Conservation (phyloP, 2,329 filamentous ascomycete genomes). For the Aspergillus uvarum region DNA sequence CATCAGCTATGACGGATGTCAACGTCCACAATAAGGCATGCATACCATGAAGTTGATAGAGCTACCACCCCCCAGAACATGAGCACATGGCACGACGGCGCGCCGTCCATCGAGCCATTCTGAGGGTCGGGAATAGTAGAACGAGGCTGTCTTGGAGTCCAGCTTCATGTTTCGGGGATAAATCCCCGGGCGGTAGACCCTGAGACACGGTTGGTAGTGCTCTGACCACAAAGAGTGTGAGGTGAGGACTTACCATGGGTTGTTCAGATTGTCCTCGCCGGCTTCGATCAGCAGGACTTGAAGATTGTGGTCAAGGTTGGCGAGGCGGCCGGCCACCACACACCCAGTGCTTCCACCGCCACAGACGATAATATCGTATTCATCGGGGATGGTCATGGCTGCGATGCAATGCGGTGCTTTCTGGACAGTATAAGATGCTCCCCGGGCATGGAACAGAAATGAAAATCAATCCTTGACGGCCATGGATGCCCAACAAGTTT, state of each 20-base stretch:
- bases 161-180: slow-evolving; percentile 78
- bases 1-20: background rate
- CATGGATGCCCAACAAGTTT: background rate
- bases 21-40: background rate
- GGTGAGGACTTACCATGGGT: slow-evolving; percentile 57
- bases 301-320: slow-evolving; percentile 72
- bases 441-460: background rate
- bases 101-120: slow-evolving; percentile 69
- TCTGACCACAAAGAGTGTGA: background rate
- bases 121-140: slow-evolving; percentile 75
- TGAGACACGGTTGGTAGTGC: slow-evolving; percentile 16
- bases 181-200: slow-evolving; percentile 72
- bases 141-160: slow-evolving; percentile 77
- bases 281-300: slow-evolving; percentile 70
- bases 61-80: slow-evolving; percentile 69
- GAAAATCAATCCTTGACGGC: background rate
- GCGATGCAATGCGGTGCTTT: background rate
- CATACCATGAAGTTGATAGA: slow-evolving; percentile 75
- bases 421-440: background rate
- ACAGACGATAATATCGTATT: slow-evolving; percentile 78
- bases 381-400: slow-evolving; percentile 67
- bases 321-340: slow-evolving; percentile 52
- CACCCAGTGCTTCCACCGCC: slow-evolving; percentile 65
- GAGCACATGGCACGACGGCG: slow-evolving; percentile 72
- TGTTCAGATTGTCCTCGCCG: slow-evolving; percentile 73